Conservation (phyloP, 176 grass and related monocot species). For the Ensete ventricosum region DNA sequence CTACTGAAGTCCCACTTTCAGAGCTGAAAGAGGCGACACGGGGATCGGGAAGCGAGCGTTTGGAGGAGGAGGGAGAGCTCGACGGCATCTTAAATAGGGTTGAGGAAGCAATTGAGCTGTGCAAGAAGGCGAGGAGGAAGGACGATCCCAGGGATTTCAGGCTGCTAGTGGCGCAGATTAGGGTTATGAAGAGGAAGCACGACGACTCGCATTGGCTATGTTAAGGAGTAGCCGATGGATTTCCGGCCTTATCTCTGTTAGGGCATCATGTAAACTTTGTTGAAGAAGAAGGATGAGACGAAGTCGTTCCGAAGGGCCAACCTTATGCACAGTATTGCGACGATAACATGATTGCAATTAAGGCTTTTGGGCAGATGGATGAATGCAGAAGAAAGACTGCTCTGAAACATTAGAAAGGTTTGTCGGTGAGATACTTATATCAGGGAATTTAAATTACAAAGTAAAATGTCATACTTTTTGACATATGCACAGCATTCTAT, state of each 20-base stretch:
- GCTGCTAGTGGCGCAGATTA: constrained; percentile 38
- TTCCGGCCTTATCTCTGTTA: constrained; percentile 46
- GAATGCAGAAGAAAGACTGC: constrained; percentile 18
- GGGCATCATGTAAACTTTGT: constrained; percentile 37
- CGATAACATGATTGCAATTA: constrained; percentile 27
- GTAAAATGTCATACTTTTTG: not conserved
- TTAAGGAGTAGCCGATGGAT: constrained; percentile 38
- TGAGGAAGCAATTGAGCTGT: constrained; percentile 28
- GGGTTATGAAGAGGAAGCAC: constrained; percentile 30
- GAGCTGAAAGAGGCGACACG: constrained; percentile 16
- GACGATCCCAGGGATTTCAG: constrained; percentile 37
- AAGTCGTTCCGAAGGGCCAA: constrained; percentile 36
- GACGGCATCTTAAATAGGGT: constrained; percentile 30
- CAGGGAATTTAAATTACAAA: not conserved
- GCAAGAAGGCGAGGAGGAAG: constrained; percentile 29
- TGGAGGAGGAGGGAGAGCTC: constrained; percentile 13
- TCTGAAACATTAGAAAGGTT: constrained; percentile 12
- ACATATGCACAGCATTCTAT: not conserved
- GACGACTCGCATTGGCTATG: constrained; percentile 36
- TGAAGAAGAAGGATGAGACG: constrained; percentile 38
- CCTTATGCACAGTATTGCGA: constrained; percentile 36
- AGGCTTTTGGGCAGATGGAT: constrained; percentile 29
- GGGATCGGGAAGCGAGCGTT: constrained; percentile 4
- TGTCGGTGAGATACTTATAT: not conserved
- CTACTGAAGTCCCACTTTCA: constrained; percentile 19